Percentiles rank a stretch among this genome's conserved stretches.
These are phyloP conservation scores for Pouteria glomerata DNA, from an alignment of 148 eudicot genomes.

Conservation along the genomic window DNA sequence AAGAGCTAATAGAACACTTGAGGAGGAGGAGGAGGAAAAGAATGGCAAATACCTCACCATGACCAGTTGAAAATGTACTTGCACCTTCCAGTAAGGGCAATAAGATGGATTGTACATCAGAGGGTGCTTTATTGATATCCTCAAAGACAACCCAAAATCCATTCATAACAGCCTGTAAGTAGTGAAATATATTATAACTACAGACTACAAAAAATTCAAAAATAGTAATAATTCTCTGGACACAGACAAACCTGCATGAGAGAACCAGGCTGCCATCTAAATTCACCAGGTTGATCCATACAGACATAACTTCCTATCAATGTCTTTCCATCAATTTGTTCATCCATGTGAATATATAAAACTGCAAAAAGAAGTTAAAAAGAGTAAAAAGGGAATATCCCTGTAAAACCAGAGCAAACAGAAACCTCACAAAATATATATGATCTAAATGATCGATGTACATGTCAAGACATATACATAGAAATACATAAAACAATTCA, in stretches of 20 bases:
- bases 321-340: constrained; percentile 93
- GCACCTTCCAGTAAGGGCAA: constrained; percentile 91
- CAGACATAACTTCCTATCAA: constrained; percentile 90
- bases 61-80: constrained; percentile 67
- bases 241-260: constrained; percentile 70
- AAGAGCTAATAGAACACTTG: not conserved
- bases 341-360: constrained; percentile 91
- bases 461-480: not conserved
- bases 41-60: constrained; percentile 72
- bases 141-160: constrained; percentile 97
- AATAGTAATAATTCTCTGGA: not conserved
- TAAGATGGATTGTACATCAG: constrained; percentile 80
- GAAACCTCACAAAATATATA: not conserved
- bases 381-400: not conserved
- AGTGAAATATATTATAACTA: constrained; percentile 8
- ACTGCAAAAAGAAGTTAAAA: constrained; percentile 29
- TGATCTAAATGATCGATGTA: not conserved
- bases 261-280: constrained; percentile 99
- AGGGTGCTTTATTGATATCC: constrained; percentile 90
- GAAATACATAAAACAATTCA: not conserved
- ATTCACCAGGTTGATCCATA: constrained; percentile 93
- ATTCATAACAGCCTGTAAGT: constrained; percentile 66
- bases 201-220: not conserved
- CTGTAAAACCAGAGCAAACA: not conserved
- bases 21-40: not conserved